Base-by-base conservation (phyloP, 805 yeast genomes). In the Ogataea populi-albae region DNA sequence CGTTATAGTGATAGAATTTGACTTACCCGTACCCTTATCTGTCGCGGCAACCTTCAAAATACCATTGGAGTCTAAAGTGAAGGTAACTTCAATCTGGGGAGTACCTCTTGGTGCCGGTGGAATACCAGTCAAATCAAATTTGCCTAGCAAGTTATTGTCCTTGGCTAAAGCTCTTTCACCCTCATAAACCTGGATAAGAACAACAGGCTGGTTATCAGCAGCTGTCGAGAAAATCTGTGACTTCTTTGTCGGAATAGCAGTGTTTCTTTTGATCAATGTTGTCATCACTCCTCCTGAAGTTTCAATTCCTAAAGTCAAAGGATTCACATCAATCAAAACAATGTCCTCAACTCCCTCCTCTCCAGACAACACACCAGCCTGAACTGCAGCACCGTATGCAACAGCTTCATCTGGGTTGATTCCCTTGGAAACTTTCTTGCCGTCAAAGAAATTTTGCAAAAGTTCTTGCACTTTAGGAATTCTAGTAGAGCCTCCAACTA, bases 341-440 rank as follows among this genome's bases (percentile, higher is more conserved):
- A 84, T 81, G 61, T 84, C 93, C 56, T 84, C 94, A 46, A 81
- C 93, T 65, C 94, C 93, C 57, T 83, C 88, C 68, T 89, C 96
- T 66, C 98, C 98, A 38, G 95, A 80, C 49, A 91, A 73, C 53
- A 91, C 94, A 73, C 98, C 98, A 40, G 96, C 98, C 74, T 91
- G 98, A 47, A 91, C 97, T 47, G 98, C 97, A 44, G 98, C 98
- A 78, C 98, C 98, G 57, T 81, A 91, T 28, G 98, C 98, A 59
- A 91, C 98, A 64, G 98, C 98, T 75, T 91, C 98, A 71, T 91
- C 98, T 47, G 98, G 98, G 75, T 91, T 91, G 60, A 91, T 91
- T 57, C 96, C 91, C 78, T 89, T 91, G 52, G 95, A 86, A 49
- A 95, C 91, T 69, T 88, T 88, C 77, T 93, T 91, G 57, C 96